A percentile compares a stretch with the other conserved stretches of the same genome.
Evolutionary conservation across 805 yeast genomes (phyloP).

Genomic region (Myxozyma monticola): DNA sequence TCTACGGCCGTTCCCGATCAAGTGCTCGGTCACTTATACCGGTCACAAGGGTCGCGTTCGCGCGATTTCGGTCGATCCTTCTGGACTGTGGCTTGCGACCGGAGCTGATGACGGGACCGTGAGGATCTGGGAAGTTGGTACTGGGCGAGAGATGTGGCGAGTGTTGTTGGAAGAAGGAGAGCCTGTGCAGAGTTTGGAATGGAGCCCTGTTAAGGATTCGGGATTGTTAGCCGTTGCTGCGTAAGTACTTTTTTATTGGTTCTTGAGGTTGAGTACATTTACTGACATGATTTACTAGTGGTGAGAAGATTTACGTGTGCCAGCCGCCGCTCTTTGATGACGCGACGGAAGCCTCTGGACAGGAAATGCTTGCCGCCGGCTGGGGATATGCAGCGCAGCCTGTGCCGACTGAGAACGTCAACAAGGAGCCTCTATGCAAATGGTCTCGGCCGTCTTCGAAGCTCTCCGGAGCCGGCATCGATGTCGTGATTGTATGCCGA

Average conservation of each 20-base stretch:
- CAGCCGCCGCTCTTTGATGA: slow-evolving; percentile 92
- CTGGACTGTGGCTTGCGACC: slow-evolving; percentile 93
- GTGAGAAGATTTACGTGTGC: slow-evolving; percentile 71
- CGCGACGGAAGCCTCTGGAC: slow-evolving; percentile 79
- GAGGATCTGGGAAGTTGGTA: slow-evolving; percentile 92
- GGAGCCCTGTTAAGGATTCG: slow-evolving; percentile 78
- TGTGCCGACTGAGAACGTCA: slow-evolving; percentile 37
- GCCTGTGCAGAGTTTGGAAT: slow-evolving; percentile 74
- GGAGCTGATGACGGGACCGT: slow-evolving; percentile 97
- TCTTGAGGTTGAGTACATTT: not conserved
- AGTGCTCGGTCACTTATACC: slow-evolving; percentile 74
- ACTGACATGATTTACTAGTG: slow-evolving; percentile 39
- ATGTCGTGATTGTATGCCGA: slow-evolving; percentile 65
- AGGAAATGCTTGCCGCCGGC: slow-evolving; percentile 78
- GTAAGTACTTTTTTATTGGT: slow-evolving; percentile 3
- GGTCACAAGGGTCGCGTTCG: slow-evolving; percentile 88
- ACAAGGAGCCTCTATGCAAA: slow-evolving; percentile 57
- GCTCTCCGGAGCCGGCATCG: slow-evolving; percentile 63
- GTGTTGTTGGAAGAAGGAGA: slow-evolving; percentile 53
- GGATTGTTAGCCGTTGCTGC: slow-evolving; percentile 85
- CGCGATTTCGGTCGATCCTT: slow-evolving; percentile 78
- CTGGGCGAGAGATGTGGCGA: slow-evolving; percentile 89
- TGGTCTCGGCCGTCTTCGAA: slow-evolving; percentile 58
- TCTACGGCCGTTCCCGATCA: slow-evolving; percentile 93
- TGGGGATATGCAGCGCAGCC: slow-evolving; percentile 72